phyloP scores from a whole-genome alignment of 2,329 filamentous ascomycete genomes.

The Colletotrichum melonis region DNA sequence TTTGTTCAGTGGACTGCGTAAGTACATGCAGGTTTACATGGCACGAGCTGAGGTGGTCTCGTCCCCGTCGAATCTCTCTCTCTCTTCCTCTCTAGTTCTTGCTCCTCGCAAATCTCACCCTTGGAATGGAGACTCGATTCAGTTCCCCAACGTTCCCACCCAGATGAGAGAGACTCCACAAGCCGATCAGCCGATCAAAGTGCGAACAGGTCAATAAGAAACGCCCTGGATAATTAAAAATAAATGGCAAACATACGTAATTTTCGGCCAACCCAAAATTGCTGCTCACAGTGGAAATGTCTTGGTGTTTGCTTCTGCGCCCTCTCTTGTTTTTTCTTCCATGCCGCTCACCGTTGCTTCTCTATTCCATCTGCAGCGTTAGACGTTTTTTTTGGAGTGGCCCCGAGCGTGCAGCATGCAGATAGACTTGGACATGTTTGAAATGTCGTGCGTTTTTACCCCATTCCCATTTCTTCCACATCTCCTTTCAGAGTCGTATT shows the following conservation, averaged over 20 bases:
- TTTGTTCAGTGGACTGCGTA: background rate
- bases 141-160: background rate
- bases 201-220: background rate
- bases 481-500: background rate
- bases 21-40: background rate
- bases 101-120: background rate
- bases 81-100: background rate
- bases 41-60: background rate
- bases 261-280: background rate
- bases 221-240: conserved; percentile 2
- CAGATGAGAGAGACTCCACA: conserved; percentile 1
- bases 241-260: background rate
- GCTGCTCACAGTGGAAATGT: background rate
- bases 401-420: background rate
- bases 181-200: conserved; percentile 20
- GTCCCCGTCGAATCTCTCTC: background rate
- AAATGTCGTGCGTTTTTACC: background rate
- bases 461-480: background rate
- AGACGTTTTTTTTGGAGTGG: background rate
- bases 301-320: background rate
- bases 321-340: background rate
- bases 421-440: background rate
- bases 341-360: background rate
- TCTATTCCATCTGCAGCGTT: conserved; percentile 9
- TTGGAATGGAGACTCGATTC: background rate